Base-by-base conservation (phyloP, 2,329 filamentous ascomycete species). In the Exophiala alcalophila region DNA sequence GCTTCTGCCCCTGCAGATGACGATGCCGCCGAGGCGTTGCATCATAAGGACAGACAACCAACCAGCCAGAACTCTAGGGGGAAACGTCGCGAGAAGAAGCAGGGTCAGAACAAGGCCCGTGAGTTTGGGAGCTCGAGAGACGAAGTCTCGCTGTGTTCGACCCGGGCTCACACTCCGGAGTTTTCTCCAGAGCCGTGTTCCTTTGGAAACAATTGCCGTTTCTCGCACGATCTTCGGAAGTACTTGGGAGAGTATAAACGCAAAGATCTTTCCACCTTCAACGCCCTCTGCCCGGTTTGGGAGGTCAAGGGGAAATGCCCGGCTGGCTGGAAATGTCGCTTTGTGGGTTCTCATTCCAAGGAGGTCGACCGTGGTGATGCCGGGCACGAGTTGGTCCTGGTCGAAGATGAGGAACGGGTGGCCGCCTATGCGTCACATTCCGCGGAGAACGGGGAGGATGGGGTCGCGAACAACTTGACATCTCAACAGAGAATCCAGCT, bases 271-370 rank as follows among this genome's bases (percentile, higher is more conserved):
- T 75, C 76, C 4, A 87, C 84, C 0, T 84, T 94, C 57, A 75
- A 73, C 28, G 84, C 86, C 5, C 73, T 83, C 49, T 98, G 92
- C 59, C 91, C 90, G 1, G 77, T 94, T 6, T 96, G 81, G 64
- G 82, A 86, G 53, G 71, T 73, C 11, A 78, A 83, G 52, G 90
- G 90, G 9, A 79, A 74, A 49, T 98, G 92, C 58, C 76, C 78
- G 34, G 79, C 84, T 10, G 92, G 92, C 4, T 98, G 91, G 90
- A 94, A 91, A 63, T 98, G 92, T 63, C 84, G 91, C 15, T 94
- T 96, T 60, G 84, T 87, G 23, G 77, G 77, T 50, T 94, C 87
- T 50, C 92, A 98, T 66, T 92, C 88, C 57, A 75, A 81, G 50
- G 91, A 97, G 66, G 67, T 86, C 16, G 79, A 85, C 53, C 80